Percentiles rank a stretch among this genome's conserved stretches.
These are phyloP conservation scores for Mycena rebaudengoi DNA, from an alignment of 768 basidiomycete species.

Conservation along the genomic window DNA sequence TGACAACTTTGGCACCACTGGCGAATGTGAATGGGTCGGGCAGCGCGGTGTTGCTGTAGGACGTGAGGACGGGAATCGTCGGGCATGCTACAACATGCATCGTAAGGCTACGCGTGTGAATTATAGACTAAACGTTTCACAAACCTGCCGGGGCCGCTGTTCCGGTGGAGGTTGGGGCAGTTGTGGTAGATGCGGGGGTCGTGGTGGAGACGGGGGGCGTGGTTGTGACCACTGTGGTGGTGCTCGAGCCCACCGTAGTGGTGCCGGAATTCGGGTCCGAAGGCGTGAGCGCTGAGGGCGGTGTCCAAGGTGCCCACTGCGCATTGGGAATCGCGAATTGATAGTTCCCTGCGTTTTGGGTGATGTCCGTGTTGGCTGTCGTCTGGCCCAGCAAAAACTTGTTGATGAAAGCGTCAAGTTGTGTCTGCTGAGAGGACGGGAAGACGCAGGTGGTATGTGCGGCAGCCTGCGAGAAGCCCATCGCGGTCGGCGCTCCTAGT, in stretches of 20 bases:
- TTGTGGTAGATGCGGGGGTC: no score
- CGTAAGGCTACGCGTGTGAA: no score
- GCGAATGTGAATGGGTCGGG: conserved; percentile 51
- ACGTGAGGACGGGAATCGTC: conserved; percentile 12
- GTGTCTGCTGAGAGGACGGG: conserved; percentile 54
- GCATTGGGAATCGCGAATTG: conserved; percentile 19
- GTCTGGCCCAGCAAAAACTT: conserved; percentile 60
- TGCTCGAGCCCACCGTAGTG: no score
- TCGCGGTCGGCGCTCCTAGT: conserved; percentile 53
- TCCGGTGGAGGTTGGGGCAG: no score
- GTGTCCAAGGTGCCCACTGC: conserved; percentile 25
- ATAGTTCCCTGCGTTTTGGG: conserved; percentile 49
- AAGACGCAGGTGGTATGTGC: conserved; percentile 66
- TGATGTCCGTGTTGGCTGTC: conserved; percentile 55
- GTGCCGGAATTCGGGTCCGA: no score
- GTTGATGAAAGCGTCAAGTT: conserved; percentile 62
- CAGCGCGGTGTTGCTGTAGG: conserved; percentile 31
- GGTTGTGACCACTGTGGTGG: no score
- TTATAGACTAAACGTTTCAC: no score
- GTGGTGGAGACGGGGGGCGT: no score
- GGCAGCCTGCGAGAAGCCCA: conserved; percentile 64
- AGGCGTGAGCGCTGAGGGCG: no score
- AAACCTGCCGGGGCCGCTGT: no score
- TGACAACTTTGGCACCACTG: conserved; percentile 40
- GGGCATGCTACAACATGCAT: conserved; percentile 23